Conservation (phyloP, 2,329 filamentous ascomycete genomes). For the Cordyceps cicadae region DNA sequence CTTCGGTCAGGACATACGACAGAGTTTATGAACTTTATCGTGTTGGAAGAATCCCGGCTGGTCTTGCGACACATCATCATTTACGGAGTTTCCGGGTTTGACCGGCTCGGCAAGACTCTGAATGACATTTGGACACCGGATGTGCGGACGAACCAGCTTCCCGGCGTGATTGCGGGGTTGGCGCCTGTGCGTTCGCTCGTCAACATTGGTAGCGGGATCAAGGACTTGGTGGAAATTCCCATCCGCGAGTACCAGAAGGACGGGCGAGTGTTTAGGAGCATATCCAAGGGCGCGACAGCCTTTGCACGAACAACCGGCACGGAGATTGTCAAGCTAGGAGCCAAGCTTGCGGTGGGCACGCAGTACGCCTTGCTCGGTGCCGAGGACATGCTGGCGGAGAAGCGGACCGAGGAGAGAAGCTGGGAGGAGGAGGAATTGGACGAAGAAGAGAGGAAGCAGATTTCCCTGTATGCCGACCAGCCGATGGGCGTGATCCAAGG, state of each 20-base stretch:
- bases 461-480: constrained; percentile 90
- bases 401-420: constrained; percentile 28
- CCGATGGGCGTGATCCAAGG: constrained; percentile 84
- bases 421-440: constrained; percentile 57
- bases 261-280: constrained; percentile 80
- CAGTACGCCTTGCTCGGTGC: constrained; percentile 87
- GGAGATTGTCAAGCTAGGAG: constrained; percentile 87
- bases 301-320: constrained; percentile 92
- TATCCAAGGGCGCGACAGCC: constrained; percentile 80
- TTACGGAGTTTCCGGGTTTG: constrained; percentile 85
- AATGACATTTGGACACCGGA: constrained; percentile 98
- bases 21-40: constrained; percentile 98
- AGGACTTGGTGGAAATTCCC: constrained; percentile 79
- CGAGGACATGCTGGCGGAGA: constrained; percentile 62
- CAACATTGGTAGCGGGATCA: constrained; percentile 81
- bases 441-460: constrained; percentile 64
- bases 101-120: constrained; percentile 77
- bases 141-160: constrained; percentile 80
- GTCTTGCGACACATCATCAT: constrained; percentile 81
- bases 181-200: constrained; percentile 85
- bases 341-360: constrained; percentile 89
- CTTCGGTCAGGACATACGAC: constrained; percentile 88
- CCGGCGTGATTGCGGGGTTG: constrained; percentile 77
- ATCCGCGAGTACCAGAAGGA: constrained; percentile 92
- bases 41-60: constrained; percentile 82